phyloP scores from a whole-genome alignment of 805 yeast species.

The Barnettozyma californica region DNA sequence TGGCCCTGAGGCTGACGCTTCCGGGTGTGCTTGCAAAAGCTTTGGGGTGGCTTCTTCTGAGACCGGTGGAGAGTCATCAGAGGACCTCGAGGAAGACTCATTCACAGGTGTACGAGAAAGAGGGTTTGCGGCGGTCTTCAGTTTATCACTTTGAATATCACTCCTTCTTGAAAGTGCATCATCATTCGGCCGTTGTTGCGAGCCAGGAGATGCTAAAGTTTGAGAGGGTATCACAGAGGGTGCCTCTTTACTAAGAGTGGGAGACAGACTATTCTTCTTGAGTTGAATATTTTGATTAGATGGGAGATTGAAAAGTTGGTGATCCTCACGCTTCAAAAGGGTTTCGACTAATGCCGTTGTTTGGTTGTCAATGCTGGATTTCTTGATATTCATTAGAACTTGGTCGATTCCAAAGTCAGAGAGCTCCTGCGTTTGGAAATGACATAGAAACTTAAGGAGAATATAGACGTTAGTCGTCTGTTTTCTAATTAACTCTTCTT shows the following conservation, averaged over 20 bases:
- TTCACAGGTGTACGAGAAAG: not conserved
- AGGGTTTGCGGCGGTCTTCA: not conserved
- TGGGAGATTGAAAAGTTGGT: not conserved
- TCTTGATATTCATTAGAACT: not conserved
- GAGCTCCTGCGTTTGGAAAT: not conserved
- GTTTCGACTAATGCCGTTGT: not conserved
- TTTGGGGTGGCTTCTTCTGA: not conserved
- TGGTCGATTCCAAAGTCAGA: not conserved
- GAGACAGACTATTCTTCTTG: not conserved
- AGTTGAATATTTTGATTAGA: not conserved
- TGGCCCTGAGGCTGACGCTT: not conserved
- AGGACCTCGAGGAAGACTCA: not conserved
- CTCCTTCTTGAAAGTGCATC: not conserved
- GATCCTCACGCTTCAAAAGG: not conserved
- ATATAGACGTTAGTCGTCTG: not conserved
- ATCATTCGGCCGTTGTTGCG: not conserved
- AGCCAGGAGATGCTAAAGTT: not conserved
- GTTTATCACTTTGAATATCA: not conserved
- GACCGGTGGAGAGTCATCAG: not conserved
- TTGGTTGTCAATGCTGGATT: not conserved
- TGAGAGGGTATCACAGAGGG: not conserved
- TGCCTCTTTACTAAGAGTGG: not conserved
- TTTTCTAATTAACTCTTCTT: not conserved
- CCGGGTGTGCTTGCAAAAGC: too few species aligned
- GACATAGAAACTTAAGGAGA: slow-evolving; percentile 1